Percentiles rank a stretch among this genome's conserved stretches.
Evolutionary conservation across 805 yeast genomes (phyloP).

Genomic region (Sugiyamaella marilandica): DNA sequence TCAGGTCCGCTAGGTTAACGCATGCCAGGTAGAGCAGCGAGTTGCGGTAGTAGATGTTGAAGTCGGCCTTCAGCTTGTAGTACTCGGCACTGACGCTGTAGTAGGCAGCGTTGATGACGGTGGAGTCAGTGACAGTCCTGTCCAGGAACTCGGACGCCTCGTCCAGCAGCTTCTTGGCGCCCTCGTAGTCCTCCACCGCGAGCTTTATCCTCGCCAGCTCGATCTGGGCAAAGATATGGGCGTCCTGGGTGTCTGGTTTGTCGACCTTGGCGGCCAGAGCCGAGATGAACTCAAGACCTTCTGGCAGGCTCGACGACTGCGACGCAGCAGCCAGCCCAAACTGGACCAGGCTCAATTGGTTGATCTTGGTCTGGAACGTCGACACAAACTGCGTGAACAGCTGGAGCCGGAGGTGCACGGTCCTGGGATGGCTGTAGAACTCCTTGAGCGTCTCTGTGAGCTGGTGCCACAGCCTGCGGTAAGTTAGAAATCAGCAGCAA

Average conservation of each 20-base stretch:
- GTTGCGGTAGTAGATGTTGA: slow-evolving; percentile 74
- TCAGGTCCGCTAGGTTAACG: slow-evolving; percentile 44
- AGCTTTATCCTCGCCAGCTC: slow-evolving; percentile 74
- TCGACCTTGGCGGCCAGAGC: slow-evolving; percentile 44
- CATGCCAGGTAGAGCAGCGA: slow-evolving; percentile 80
- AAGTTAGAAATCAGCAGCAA: neutral
- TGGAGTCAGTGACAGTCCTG: slow-evolving; percentile 48
- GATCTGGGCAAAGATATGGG: slow-evolving; percentile 52
- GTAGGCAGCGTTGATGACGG: slow-evolving; percentile 72
- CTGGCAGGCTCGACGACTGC: slow-evolving; percentile 39
- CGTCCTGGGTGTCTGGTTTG: slow-evolving; percentile 41
- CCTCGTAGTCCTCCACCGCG: slow-evolving; percentile 47
- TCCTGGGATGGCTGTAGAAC: slow-evolving; percentile 53
- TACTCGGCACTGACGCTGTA: slow-evolving; percentile 76
- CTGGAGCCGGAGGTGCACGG: slow-evolving; percentile 54
- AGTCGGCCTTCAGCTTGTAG: slow-evolving; percentile 70
- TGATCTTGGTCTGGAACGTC: slow-evolving; percentile 64
- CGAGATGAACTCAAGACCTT: slow-evolving; percentile 47
- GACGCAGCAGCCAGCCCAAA: slow-evolving; percentile 57
- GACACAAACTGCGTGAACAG: slow-evolving; percentile 67
- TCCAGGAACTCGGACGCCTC: slow-evolving; percentile 56
- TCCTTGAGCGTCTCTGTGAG: slow-evolving; percentile 62
- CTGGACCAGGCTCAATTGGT: slow-evolving; percentile 72
- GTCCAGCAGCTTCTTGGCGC: slow-evolving; percentile 67
- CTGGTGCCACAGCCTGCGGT: slow-evolving; percentile 75